These are phyloP conservation scores for Gossypium gossypioides DNA, from an alignment of 441 rosid species.

Conservation along the genomic window DNA sequence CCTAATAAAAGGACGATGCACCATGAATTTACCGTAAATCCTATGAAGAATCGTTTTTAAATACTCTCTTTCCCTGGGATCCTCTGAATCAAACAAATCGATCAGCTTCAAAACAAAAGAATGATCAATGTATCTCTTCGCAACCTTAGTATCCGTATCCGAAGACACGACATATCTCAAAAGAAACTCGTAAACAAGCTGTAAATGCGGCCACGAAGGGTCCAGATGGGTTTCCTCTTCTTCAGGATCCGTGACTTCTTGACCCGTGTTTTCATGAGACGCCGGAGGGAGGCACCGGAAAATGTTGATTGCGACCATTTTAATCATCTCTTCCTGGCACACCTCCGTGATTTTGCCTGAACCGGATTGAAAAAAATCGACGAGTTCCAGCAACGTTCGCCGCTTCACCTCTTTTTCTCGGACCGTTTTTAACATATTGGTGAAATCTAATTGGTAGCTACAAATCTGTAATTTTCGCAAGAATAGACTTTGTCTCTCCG, in stretches of 20 bases:
- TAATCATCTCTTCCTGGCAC: conserved; percentile 81
- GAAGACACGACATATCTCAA: conserved; percentile 60
- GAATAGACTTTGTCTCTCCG: conserved; percentile 54
- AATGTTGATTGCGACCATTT: conserved; percentile 56
- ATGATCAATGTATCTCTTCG: conserved; percentile 74
- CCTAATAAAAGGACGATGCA: conserved; percentile 75
- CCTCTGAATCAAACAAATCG: conserved; percentile 81
- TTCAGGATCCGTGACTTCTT: conserved; percentile 65
- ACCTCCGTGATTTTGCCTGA: conserved; percentile 53
- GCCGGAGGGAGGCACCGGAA: conserved; percentile 75
- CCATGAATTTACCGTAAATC: conserved; percentile 75
- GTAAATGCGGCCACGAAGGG: conserved; percentile 87
- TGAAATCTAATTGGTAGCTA: conserved; percentile 64
- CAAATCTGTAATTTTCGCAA: conserved; percentile 69
- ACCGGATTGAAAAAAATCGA: conserved; percentile 74
- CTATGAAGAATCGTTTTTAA: conserved; percentile 81
- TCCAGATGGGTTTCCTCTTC: conserved; percentile 83
- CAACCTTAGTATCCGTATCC: conserved; percentile 65
- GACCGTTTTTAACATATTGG: conserved; percentile 36
- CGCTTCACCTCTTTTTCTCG: conserved; percentile 86
- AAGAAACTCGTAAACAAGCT: conserved; percentile 59
- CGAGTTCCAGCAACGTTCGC: conserved; percentile 63
- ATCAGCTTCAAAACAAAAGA: conserved; percentile 69
- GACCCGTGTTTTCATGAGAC: conserved; percentile 72
- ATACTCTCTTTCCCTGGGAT: conserved; percentile 77